phyloP scores from a whole-genome alignment of 2,329 filamentous ascomycete species.

The Apiospora kogelbergensis region DNA sequence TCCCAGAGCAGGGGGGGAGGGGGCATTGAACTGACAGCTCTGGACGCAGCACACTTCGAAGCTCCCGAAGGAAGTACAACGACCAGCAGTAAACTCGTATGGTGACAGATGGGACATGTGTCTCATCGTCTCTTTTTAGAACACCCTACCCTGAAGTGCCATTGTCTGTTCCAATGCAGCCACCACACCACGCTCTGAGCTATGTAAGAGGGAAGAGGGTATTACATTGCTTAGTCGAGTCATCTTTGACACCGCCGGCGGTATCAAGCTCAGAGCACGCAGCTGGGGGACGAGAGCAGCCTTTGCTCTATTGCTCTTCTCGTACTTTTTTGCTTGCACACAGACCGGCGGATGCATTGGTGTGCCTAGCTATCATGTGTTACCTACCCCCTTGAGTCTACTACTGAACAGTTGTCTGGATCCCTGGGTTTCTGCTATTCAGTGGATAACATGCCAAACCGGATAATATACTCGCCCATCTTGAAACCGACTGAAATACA shows the following conservation, averaged over 20 bases:
- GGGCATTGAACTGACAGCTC: not conserved
- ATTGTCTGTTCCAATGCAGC: constrained; percentile 2
- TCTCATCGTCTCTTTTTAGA: constrained; percentile 1
- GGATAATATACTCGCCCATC: too few species aligned
- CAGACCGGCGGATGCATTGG: not conserved
- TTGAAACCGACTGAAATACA: too few species aligned
- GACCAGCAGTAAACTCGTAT: not conserved
- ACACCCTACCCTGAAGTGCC: not conserved
- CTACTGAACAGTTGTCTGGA: not conserved
- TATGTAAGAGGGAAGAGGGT: not conserved
- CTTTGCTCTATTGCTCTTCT: not conserved
- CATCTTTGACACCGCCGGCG: not conserved
- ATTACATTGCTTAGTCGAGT: constrained; percentile 6
- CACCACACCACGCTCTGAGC: not conserved
- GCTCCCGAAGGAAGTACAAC: not conserved
- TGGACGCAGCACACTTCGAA: not conserved
- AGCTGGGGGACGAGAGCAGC: not conserved
- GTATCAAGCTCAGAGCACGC: not conserved
- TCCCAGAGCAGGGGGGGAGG: not conserved
- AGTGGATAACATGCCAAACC: too few species aligned
- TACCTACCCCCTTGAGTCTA: not conserved
- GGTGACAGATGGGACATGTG: not conserved
- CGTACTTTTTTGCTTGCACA: not conserved
- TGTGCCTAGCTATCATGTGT: not conserved
- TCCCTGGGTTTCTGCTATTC: too few species aligned